Evolutionary conservation across 2,329 filamentous ascomycete species (phyloP).

Genomic region (Aphanocladium album): DNA sequence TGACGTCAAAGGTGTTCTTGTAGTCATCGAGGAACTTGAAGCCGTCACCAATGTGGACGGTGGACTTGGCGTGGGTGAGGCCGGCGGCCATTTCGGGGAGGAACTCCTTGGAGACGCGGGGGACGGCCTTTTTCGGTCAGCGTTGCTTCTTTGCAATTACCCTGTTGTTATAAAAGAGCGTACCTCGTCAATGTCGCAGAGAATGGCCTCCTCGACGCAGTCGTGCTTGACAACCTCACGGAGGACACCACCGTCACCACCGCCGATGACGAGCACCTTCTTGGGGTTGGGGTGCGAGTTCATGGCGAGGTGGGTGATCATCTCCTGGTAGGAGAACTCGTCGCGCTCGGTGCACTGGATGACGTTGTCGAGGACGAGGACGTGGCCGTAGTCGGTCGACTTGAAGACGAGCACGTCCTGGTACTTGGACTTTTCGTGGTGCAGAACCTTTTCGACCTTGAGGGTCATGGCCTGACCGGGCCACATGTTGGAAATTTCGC

Average conservation of each 20-base stretch:
- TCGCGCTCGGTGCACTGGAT: slow-evolving; percentile 98
- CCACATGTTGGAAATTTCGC: slow-evolving; percentile 98
- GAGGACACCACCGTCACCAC: slow-evolving; percentile 94
- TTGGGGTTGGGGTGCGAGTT: slow-evolving; percentile 98
- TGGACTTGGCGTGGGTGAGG: slow-evolving; percentile 90
- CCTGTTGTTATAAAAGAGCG: slow-evolving; percentile 39
- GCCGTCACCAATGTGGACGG: slow-evolving; percentile 89
- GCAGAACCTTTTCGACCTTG: slow-evolving; percentile 93
- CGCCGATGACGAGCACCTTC: slow-evolving; percentile 96
- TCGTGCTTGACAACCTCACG: slow-evolving; percentile 99
- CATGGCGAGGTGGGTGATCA: slow-evolving; percentile 98
- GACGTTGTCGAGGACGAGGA: slow-evolving; percentile 96
- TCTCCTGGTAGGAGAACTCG: slow-evolving; percentile 99
- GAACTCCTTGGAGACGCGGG: slow-evolving; percentile 97
- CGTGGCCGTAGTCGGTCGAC: slow-evolving; percentile 92
- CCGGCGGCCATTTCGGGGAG: slow-evolving; percentile 90
- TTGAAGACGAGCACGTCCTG: slow-evolving; percentile 99
- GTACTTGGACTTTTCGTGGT: slow-evolving; percentile 99
- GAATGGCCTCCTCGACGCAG: slow-evolving; percentile 87
- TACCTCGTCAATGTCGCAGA: slow-evolving; percentile 93
- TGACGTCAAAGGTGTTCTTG: slow-evolving; percentile 97
- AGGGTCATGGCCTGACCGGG: slow-evolving; percentile 97
- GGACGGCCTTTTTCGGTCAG: slow-evolving; percentile 68
- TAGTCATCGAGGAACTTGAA: slow-evolving; percentile 98
- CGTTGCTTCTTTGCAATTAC: background rate